Conservation (phyloP, 306 rosid species). For the Coriaria nepalensis region DNA sequence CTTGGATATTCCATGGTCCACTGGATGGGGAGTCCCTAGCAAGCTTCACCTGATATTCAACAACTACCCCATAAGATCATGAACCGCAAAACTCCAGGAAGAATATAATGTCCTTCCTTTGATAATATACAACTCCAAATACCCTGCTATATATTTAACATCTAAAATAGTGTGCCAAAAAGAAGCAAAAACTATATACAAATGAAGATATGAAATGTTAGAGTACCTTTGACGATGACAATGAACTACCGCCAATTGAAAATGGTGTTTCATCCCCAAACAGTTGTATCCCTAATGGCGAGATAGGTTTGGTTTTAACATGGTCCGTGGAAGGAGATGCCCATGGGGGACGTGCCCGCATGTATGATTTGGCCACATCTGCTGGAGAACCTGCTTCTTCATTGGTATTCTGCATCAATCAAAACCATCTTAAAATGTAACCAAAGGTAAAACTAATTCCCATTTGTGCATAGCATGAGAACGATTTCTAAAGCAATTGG, state of each 20-base stretch:
- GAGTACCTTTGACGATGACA: constrained; percentile 53
- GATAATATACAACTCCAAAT: no score
- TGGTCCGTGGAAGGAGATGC: constrained; percentile 60
- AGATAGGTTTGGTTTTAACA: constrained; percentile 31
- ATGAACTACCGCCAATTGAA: constrained; percentile 41
- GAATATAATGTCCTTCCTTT: no score
- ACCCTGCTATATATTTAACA: no score
- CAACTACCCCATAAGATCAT: background rate
- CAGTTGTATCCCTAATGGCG: constrained; percentile 43
- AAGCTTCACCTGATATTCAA: constrained; percentile 37
- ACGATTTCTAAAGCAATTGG: no score
- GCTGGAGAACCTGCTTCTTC: constrained; percentile 72
- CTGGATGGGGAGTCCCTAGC: constrained; percentile 51
- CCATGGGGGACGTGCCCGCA: constrained; percentile 81
- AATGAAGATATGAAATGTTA: constrained; percentile 1
- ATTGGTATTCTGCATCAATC: constrained; percentile 39
- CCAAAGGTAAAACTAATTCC: background rate
- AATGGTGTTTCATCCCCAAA: constrained; percentile 52
- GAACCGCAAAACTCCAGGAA: background rate
- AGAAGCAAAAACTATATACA: background rate
- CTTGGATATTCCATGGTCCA: constrained; percentile 94
- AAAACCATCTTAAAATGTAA: constrained; percentile 3
- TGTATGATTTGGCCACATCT: constrained; percentile 78
- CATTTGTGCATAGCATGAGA: background rate
- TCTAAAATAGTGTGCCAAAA: background rate